Evolutionary conservation across 768 basidiomycete genomes (phyloP), one percentile per base, ranked within the genome.

Genomic region (Symmetrospora coprosmae): DNA sequence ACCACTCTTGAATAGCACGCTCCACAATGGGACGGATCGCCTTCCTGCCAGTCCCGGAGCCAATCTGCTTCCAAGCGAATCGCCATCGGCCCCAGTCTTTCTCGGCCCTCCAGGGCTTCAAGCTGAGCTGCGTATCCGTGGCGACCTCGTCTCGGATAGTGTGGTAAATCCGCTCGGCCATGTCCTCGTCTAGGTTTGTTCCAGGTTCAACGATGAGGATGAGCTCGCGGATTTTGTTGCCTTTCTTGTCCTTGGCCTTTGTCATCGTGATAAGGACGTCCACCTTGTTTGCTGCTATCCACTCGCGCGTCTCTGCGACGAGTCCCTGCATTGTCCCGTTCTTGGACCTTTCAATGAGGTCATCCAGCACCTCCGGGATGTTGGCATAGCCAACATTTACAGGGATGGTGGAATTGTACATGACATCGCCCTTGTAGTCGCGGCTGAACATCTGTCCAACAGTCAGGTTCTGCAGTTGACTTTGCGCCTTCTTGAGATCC

Each of bases 381-480:
- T 56, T 56, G 17, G 53, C 53, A 31, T 45, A 56, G 14, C 53
- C 53, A 6, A 56, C 38, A 11, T 41, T 37, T 19, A 56, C 8
- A 7, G 53, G 53, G 13, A 6, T 11, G 21, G 53, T 56, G 6
- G 38, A 43, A 25, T 56, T 56, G 39, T 56, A 56, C 25, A 56
- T 35, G 23, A 62, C 31, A 35, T 62, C 61, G 40, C 61, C 61
- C 23, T 62, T 62, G 27, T 31, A 62, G 43, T 62, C 61, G 6
- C 61, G 52, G 23, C 38, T 45, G 17, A 45, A 37, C 25, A 62
- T 25, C 60, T 62, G 38, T 3, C 30, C 34, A 2, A 62, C 31
- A 45, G 35, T 41, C 16, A 62, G 43, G 23, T 25, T 16, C 4
- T 25, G 31, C 4, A 62, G 27, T 25, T 62, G 39, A 11, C 47